phyloP scores from a whole-genome alignment of 306 rosid species.

The Cyamopsis tetragonoloba region DNA sequence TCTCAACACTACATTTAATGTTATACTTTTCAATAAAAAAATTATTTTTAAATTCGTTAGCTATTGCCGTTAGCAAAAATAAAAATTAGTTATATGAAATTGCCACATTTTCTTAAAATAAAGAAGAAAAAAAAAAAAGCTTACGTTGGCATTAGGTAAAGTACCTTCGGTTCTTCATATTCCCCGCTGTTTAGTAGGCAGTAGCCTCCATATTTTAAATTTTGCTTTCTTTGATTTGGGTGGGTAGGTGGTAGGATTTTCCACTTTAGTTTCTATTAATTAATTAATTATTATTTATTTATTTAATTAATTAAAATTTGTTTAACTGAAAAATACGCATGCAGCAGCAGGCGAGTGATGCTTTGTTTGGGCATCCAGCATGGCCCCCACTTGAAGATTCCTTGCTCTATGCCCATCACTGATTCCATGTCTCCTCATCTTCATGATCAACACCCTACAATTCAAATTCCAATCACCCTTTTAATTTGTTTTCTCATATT shows the following conservation, averaged over 20 bases:
- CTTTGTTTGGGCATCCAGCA: constrained; percentile 39
- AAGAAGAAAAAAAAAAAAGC: no score
- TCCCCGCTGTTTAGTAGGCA: not conserved
- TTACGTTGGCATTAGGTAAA: constrained; percentile 40
- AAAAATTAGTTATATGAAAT: no score
- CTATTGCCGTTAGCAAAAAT: no score
- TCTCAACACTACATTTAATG: no score
- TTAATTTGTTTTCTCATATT: not conserved
- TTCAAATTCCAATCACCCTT: not conserved
- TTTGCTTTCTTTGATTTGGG: constrained; percentile 9
- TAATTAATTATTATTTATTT: no score
- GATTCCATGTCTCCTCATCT: constrained; percentile 29
- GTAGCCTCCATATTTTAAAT: not conserved
- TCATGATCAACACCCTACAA: constrained; percentile 38
- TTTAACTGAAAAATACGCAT: constrained; percentile 19
- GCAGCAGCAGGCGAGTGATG: constrained; percentile 33
- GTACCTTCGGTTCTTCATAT: no score
- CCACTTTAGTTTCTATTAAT: constrained; percentile 26
- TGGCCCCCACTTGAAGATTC: constrained; percentile 44
- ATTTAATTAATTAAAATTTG: not conserved
- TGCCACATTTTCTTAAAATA: no score
- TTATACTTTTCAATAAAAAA: no score
- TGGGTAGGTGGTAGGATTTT: constrained; percentile 21
- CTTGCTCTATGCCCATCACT: constrained; percentile 22
- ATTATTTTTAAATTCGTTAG: no score